A percentile compares a stretch with the other conserved stretches of the same genome.
Conservation (phyloP, 257 asterid genomes). For the Solanum dulcamara region DNA sequence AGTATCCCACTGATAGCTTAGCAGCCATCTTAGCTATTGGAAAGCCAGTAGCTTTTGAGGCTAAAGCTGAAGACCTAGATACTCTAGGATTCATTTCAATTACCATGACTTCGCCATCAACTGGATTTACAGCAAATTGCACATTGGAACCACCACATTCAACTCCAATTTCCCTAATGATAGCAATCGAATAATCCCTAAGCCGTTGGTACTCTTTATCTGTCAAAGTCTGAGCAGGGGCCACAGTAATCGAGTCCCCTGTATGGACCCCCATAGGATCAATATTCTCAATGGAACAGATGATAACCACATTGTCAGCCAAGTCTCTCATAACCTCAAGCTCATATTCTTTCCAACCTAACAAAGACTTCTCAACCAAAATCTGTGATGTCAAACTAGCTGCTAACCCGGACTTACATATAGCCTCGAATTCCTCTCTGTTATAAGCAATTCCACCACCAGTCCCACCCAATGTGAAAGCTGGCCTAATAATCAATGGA, state of each 20-base stretch:
- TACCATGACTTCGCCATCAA: constrained; percentile 96
- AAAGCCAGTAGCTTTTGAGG: constrained; percentile 98
- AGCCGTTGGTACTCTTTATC: constrained; percentile 93
- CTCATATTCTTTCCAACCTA: constrained; percentile 99
- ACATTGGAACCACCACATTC: constrained; percentile 98
- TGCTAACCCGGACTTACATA: constrained; percentile 88
- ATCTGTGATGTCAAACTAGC: constrained; percentile 95
- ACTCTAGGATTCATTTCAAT: constrained; percentile 99
- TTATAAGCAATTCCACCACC: constrained; percentile 99
- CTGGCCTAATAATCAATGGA: constrained; percentile 91
- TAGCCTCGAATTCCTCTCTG: constrained; percentile 86
- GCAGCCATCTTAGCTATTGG: constrained; percentile 99
- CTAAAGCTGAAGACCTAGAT: constrained; percentile 92
- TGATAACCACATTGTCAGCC: constrained; percentile 97
- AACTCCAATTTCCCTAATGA: constrained; percentile 96
- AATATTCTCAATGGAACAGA: constrained; percentile 94
- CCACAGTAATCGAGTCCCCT: constrained; percentile 95
- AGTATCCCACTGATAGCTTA: constrained; percentile 83
- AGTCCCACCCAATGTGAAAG: constrained; percentile 90
- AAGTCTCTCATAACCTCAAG: constrained; percentile 97
- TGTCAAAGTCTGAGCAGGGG: constrained; percentile 96
- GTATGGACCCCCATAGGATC: constrained; percentile 99
- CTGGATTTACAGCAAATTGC: constrained; percentile 90
- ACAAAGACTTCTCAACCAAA: constrained; percentile 85
- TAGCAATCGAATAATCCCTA: constrained; percentile 94